Percentiles rank a stretch among this genome's conserved stretches.
These are phyloP conservation scores for Panellus pusillus DNA, from an alignment of 768 basidiomycete genomes.

Conservation along the genomic window DNA sequence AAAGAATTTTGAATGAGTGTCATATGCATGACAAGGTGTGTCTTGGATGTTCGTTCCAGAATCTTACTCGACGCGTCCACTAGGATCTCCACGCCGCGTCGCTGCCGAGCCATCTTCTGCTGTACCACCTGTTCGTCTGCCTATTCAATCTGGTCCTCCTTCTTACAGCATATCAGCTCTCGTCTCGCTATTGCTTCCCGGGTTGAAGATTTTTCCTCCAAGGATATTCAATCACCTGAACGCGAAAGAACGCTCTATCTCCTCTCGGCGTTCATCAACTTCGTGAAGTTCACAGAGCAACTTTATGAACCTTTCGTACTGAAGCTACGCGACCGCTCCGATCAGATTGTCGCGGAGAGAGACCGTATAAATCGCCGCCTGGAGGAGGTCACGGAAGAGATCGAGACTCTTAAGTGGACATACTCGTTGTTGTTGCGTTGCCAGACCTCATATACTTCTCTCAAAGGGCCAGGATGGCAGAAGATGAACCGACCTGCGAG, in stretches of 20 bases:
- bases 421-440: background rate
- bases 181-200: slow-evolving; percentile 74
- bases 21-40: slow-evolving; percentile 57
- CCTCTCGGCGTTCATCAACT: slow-evolving; percentile 90
- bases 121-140: slow-evolving; percentile 63
- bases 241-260: slow-evolving; percentile 70
- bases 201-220: slow-evolving; percentile 74
- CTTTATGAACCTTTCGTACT: slow-evolving; percentile 59
- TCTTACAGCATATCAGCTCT: slow-evolving; percentile 37
- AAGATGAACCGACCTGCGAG: slow-evolving; percentile 70
- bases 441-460: background rate
- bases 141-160: background rate
- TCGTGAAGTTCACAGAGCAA: slow-evolving; percentile 86
- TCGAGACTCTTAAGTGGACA: slow-evolving; percentile 58
- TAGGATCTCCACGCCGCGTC: slow-evolving; percentile 70
- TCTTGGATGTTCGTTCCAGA: background rate
- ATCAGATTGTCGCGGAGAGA: slow-evolving; percentile 59
- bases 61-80: background rate
- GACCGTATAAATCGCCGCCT: slow-evolving; percentile 53
- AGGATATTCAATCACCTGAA: slow-evolving; percentile 74
- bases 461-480: slow-evolving; percentile 57
- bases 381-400: slow-evolving; percentile 48
- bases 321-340: slow-evolving; percentile 60
- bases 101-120: slow-evolving; percentile 60
- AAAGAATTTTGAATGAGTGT: slow-evolving; percentile 51